phyloP scores from a whole-genome alignment of 495 filamentous ascomycete species.

The Penicillium paradoxum region DNA sequence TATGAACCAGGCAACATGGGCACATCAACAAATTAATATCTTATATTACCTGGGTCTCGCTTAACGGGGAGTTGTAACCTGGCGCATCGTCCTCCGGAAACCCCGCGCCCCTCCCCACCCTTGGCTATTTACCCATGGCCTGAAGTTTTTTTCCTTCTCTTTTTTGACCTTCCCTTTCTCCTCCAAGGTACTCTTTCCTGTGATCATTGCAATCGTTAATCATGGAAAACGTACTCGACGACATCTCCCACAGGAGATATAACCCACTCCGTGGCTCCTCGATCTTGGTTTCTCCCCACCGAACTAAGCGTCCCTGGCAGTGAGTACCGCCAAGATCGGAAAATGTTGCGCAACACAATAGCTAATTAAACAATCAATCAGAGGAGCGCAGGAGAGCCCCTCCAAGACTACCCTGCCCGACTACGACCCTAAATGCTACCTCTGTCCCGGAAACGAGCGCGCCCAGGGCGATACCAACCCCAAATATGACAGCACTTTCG shows the following conservation, averaged over 20 bases:
- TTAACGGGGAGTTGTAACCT: neutral
- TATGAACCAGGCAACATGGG: neutral
- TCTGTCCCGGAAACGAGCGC: constrained; percentile 94
- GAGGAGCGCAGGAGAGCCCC: constrained; percentile 84
- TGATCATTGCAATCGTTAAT: neutral
- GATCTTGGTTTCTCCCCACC: constrained; percentile 90
- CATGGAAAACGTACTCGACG: constrained; percentile 79
- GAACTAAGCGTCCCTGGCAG: constrained; percentile 98
- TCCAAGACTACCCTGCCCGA: constrained; percentile 69
- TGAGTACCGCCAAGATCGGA: constrained; percentile 46
- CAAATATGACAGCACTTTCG: constrained; percentile 77
- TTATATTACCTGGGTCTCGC: neutral
- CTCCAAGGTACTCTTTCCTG: constrained; percentile 8
- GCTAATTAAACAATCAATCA: constrained; percentile 31
- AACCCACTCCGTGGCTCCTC: constrained; percentile 87
- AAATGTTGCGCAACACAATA: neutral
- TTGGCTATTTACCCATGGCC: neutral
- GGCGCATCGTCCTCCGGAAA: constrained; percentile 7
- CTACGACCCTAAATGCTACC: constrained; percentile 86
- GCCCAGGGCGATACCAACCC: constrained; percentile 88
- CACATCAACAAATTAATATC: neutral
- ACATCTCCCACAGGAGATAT: constrained; percentile 93
- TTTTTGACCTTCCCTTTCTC: neutral
- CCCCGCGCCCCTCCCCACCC: constrained; percentile 14
- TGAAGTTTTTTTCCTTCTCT: constrained; percentile 4